These are phyloP conservation scores for Eimeria necatrix DNA, from an alignment of 169 alveolate species.

Conservation along the genomic window DNA sequence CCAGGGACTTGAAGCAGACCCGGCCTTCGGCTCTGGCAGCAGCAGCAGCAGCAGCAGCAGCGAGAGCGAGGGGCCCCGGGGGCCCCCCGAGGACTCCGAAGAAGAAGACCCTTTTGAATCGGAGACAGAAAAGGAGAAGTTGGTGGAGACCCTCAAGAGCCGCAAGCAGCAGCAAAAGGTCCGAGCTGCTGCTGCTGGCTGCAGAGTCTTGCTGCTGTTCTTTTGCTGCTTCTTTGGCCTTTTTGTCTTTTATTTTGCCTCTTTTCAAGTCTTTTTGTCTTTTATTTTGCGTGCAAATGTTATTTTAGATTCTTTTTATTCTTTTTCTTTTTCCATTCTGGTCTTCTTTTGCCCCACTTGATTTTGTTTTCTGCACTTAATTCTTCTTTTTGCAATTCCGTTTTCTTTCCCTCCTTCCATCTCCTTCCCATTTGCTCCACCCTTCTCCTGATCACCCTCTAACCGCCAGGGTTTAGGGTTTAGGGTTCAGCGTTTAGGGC, in stretches of 20 bases:
- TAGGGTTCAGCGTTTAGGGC: too few relatives aligned
- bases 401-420: neutral
- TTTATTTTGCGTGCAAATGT: neutral
- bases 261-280: neutral
- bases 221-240: neutral
- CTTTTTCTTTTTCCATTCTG: neutral
- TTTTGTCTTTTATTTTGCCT: neutral
- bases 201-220: too few relatives aligned
- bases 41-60: neutral
- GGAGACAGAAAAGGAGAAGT: too few relatives aligned
- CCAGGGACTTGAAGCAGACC: conserved; percentile 29
- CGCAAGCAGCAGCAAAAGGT: conserved; percentile 8
- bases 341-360: too few relatives aligned
- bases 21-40: conserved; percentile 17
- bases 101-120: conserved; percentile 14
- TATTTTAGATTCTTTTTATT: neutral
- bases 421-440: too few relatives aligned
- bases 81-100: neutral
- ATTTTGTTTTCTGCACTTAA: too few relatives aligned
- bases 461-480: too few relatives aligned
- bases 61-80: too few relatives aligned
- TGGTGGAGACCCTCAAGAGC: neutral
- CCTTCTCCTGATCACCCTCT: too few relatives aligned
- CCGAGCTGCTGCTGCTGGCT: too few relatives aligned
- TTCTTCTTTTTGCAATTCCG: neutral